Evolutionary conservation across 1,139 yeast genomes (phyloP).

Genomic region (Pichia sp.): DNA sequence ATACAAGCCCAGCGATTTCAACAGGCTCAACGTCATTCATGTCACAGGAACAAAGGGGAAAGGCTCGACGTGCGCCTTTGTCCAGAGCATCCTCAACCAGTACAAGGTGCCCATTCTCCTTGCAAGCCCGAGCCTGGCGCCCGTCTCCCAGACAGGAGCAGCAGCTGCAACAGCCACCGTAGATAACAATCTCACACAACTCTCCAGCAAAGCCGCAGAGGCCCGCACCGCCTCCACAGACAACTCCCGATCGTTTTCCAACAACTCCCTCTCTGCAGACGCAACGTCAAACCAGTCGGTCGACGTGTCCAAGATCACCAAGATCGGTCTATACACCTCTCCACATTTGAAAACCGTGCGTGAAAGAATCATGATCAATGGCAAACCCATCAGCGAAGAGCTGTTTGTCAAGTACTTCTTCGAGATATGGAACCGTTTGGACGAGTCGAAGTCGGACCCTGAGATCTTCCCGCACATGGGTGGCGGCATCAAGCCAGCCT

Average conservation of each 20-base stretch:
- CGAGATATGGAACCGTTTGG: conserved; percentile 83
- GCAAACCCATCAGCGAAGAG: conserved; percentile 75
- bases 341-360: conserved; percentile 93
- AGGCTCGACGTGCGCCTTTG: conserved; percentile 96
- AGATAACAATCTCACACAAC: too few species aligned
- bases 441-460: conserved; percentile 47
- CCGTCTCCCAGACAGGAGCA: neutral
- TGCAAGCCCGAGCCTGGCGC: conserved; percentile 2
- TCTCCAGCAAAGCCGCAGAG: neutral
- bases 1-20: conserved; percentile 63
- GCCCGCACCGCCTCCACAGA: neutral
- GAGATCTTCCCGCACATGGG: conserved; percentile 69
- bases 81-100: conserved; percentile 72
- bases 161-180: too few species aligned
- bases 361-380: conserved; percentile 86
- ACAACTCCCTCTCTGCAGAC: conserved; percentile 3
- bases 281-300: conserved; percentile 10
- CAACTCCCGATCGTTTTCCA: conserved; percentile 11
- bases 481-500: conserved; percentile 76
- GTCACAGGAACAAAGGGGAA: conserved; percentile 98
- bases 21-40: conserved; percentile 74
- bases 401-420: conserved; percentile 85
- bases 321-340: conserved; percentile 87
- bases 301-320: conserved; percentile 34
- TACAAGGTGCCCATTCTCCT: conserved; percentile 35